Base-by-base conservation (phyloP, 371 early-diverging fungal species). In the Apophysomyces sp. region DNA sequence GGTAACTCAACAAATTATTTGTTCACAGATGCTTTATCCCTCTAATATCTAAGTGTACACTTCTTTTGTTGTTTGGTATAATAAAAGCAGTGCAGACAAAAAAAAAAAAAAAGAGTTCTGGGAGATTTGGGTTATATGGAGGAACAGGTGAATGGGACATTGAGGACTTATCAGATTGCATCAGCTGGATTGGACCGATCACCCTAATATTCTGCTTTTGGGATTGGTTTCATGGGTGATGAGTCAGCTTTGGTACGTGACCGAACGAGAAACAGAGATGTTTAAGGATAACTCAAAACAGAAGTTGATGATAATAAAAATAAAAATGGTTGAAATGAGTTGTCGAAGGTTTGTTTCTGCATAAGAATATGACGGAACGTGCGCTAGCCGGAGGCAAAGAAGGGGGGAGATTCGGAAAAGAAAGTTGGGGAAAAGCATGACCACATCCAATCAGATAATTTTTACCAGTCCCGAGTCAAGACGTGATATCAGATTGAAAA, bases 11-110 rank as follows among this genome's bases (percentile, higher is more conserved):
- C 51, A 3, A 24, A 57, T 11, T 57, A 16, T 59, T 21, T 55
- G 39, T 56, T 21, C 53, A 8, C 71, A 90, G 91, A 95, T 95
- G 95, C 75, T 95, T 76, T 95, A 93, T 85, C 95, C 95, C 68
- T 94, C 95, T 77, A 85, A 86, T 85, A 86, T 92, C 76, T 92
- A 88, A 62, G 30, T 24, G 58, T 49, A 16, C 28, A 40, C 6
- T 44, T 27, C 18, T 29, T 57, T 57, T 37, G 1, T 56, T 56
- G 16, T 11, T 4, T 36, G 8, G 9, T 18, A 21, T 21, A 44
- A 44, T 18, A 44, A 44, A 44, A 21, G 34, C 34, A 34, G 34
- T 49, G 49, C 49, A 49, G 21, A n/a, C n/a, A 37, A 37, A 11
- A 37, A 37, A 37, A 37, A 15, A 37, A 15, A 49, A 21, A 49